Base-by-base conservation (phyloP, 1,139 yeast genomes). In the Saccharomyces hybrid region DNA sequence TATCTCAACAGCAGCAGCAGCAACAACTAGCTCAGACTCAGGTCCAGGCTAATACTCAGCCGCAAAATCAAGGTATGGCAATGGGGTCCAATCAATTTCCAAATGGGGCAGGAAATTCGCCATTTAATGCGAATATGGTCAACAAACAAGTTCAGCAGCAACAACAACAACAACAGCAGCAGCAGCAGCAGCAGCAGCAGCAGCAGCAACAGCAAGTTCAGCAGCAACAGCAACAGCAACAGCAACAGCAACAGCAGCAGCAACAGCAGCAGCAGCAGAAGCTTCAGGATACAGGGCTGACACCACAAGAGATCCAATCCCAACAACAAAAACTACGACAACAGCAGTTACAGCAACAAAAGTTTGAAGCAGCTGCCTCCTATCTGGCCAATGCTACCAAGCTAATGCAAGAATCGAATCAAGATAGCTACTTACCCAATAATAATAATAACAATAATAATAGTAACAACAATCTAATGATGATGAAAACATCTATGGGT, bases 31-130 rank as follows among this genome's bases (percentile, higher is more conserved):
- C 23, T 19, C 23, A 19, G 23, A 19, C 29, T 7, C 25, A 14
- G 23, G 25, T 41, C 58, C 67, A 52, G 64, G 74, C 65, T 76
- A 75, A 61, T 44, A 68, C 73, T 58, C 81, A 76, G 59, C 78
- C 75, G 58, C 77, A 72, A 56, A 75, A 70, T 52, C 74, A 71
- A 52, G 71, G 64, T 48, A 38, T 23, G 41, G 38, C 25, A 19
- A 19, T 19, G 23, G 23, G 23, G 8, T 13, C 47, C 14, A 44
- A 44, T n/a, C 29, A 23, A 11, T 27, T 44, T 13, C 19, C 42
- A 11, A 38, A 11, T 11, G 42, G 42, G 23, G 42, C 42, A 38
- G 11, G 13, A 2, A 38, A 38, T 16, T 14, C 42, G 13, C 11
- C 42, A 16, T 38, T 38, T 11, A 38, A 38, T 38, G 23, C 42